Evolutionary conservation across 345 rosid genomes (phyloP), one percentile per base, ranked within the genome.

Genomic region (Hevea brasiliensis): DNA sequence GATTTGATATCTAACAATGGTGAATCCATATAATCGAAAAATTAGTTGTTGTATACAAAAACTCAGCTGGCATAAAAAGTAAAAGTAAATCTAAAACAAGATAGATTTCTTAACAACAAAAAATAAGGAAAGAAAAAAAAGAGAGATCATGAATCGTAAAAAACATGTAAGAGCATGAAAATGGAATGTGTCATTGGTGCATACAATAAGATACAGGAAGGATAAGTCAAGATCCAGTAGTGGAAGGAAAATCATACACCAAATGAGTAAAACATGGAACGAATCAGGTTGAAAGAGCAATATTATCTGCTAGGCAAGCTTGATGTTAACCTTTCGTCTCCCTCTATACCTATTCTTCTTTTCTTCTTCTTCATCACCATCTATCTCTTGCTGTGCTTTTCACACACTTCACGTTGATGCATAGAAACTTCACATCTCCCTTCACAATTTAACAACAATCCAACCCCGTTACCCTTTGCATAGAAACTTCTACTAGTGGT

Each of bases 321-420:
- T 11, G 65, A 74, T 35, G 29, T 4, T 42, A 66, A 71, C 55
- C 45, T 13, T 26, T 27, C 32, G 66, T 65, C 32, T 13, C 68
- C 53, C 40, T 0, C 26, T 23, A 10, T 0, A 27, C 9, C 15
- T 15, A 18, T 41, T 5, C 59, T 61, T 1, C 48, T 45, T 11
- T 11, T 8, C 11, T 45, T 14, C 2, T 45, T 44, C 8, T 44
- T 44, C 1, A 5, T 20, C 54, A n/a, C n/a, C n/a, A n/a, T n/a
- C n/a, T n/a, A n/a, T n/a, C n/a, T n/a, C n/a, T n/a, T n/a, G n/a
- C n/a, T n/a, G n/a, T n/a, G n/a, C n/a, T n/a, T n/a, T n/a, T n/a
- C n/a, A n/a, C n/a, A n/a, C n/a, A n/a, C n/a, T 45, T 48, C 54
- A 23, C 20, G 10, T 65, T 45, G 56, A 65, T 27, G 12, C 17